Conservation (phyloP, 164 flowering plant species). For the Kalanchoe fedtschenkoi region DNA sequence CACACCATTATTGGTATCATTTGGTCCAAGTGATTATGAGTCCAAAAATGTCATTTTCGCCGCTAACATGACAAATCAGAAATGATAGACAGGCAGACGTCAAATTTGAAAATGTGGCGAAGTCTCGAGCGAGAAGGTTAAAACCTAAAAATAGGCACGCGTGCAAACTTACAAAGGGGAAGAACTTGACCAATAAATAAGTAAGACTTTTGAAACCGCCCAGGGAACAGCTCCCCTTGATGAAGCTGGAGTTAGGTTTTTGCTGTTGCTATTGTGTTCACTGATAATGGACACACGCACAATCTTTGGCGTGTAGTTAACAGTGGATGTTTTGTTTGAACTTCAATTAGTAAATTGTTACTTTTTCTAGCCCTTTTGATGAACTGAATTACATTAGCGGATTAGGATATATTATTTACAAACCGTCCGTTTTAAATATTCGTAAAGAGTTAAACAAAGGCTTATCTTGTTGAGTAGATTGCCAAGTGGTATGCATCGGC, state of each 20-base stretch:
- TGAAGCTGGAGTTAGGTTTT: conserved; percentile 3
- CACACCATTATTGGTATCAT: too few species aligned
- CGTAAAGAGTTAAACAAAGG: neutral
- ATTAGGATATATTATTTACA: neutral
- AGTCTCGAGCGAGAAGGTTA: neutral
- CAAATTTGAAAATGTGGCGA: neutral
- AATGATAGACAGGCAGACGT: neutral
- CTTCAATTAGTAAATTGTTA: neutral
- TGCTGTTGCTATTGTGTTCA: neutral
- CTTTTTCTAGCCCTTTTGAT: neutral
- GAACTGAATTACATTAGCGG: neutral
- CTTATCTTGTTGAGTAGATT: neutral
- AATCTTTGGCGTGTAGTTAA: neutral
- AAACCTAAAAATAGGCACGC: conserved; percentile 1
- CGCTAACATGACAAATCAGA: neutral
- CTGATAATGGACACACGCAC: neutral
- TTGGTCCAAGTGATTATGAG: neutral
- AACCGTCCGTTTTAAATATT: neutral
- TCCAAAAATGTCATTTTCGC: neutral
- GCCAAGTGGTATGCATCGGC: conserved; percentile 1
- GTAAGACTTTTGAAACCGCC: neutral
- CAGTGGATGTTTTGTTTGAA: neutral
- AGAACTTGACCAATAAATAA: neutral
- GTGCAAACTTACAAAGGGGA: neutral
- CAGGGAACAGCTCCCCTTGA: conserved; percentile 7